Evolutionary conservation across 2,329 filamentous ascomycete species (phyloP), one percentile per base, ranked within the genome.

Genomic region (Penicillium sp.): DNA sequence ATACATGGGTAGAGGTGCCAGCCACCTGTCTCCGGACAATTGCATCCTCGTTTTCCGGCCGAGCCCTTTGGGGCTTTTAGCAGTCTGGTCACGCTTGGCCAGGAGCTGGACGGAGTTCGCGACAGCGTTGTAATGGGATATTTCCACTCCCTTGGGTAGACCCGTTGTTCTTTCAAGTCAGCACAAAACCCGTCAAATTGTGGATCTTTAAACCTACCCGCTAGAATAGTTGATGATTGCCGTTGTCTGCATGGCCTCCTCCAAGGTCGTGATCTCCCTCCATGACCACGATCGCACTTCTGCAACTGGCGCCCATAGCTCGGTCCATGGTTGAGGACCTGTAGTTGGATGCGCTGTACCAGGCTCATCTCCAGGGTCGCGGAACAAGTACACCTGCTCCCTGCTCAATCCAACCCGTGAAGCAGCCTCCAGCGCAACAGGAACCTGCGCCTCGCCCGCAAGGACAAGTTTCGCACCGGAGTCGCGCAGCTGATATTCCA

Each of bases 151-250:
- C 31, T 62, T 62, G 30, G 60, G 60, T 13, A 57, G 47, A 8
- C 60, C 60, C 15, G 60, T 62, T 35, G 60, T 62, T 55, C 60
- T 61, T n/a, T 26, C 15, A 23, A 7, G 30, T 60, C 38, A 56
- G 45, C 44, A 17, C 26, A 19, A 19, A 5, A 13, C 3, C 9
- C 1, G 11, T 2, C 7, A 23, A 13, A 11, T 3, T 15, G 23
- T 8, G 19, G 13, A 17, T 6, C 1, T 17, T 41, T 9, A 48
- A n/a, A 47, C 53, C 7, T 13, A 61, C 59, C 59, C 60, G 41
- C 60, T 62, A 38, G 60, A 62, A 26, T 62, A 62, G 44, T 62
- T 62, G 7, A 62, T 51, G 5, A 62, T 58, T 1, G 60, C 60
- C 1, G 60, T 62, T 29, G 54, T 62, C 15, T 41, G 48, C 41